Base-by-base conservation (phyloP, 176 grass and related monocot genomes). In the Tillandsia leiboldiana region DNA sequence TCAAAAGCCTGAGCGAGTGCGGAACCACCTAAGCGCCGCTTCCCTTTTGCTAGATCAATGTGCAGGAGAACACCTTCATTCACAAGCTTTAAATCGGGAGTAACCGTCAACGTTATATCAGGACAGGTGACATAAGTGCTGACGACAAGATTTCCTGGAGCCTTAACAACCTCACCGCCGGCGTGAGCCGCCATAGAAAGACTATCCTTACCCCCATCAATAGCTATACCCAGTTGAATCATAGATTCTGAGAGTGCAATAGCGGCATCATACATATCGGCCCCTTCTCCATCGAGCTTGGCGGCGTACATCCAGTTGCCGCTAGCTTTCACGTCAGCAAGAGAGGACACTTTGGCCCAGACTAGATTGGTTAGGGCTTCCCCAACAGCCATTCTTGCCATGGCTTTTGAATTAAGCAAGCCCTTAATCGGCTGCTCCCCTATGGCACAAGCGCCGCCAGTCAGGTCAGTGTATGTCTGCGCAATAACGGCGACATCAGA, bases 221-320 rank as follows among this genome's bases (percentile, higher is more conserved):
- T 96, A 42, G 89, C 86, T 73, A 92, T 89, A 56, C 93, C 93
- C 72, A 90, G 87, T 77, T 90, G 73, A 78, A 92, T 92, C 93
- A 96, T 90, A 79, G 87, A 90, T 22, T 96, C 84, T 54, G 79
- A 83, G 52, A 96, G 65, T 57, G 88, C 81, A 71, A 87, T 81
- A 50, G 89, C 93, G 71, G 83, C 86, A 85, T 83, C 89, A 76
- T 96, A 92, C 93, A 90, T 92, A 66, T 78, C 81, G n/a, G 93
- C 89, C 49, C 93, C 93, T 81, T 96, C 86, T 29, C 89, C 93
- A 47, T 96, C 86, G 51, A 92, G 77, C 72, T 96, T 92, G 28
- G 93, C 86, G 76, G 93, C 93, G 57, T 96, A 92, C 93, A 96
- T 96, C 86, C 93, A 92, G 51, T 96, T 96, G 13, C 93, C 89